Evolutionary conservation across 1,284 basidiomycete species (phyloP).

Genomic region (Heterobasidion parviporum): DNA sequence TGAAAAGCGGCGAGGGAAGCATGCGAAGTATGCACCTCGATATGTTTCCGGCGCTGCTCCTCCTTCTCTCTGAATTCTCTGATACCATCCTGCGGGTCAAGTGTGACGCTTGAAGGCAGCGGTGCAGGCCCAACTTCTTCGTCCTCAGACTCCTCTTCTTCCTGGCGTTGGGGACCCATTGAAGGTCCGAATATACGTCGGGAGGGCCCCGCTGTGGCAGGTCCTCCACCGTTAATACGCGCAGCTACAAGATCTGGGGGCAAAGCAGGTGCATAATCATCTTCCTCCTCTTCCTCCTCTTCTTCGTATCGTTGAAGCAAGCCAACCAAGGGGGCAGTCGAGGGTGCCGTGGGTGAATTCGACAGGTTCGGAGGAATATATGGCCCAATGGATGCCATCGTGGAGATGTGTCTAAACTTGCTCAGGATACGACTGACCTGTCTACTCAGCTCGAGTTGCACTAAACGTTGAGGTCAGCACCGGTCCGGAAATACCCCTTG

Average conservation of each 20-base stretch:
- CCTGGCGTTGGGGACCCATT: constrained; percentile 13
- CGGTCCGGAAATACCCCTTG: too few relatives aligned
- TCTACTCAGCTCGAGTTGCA: too few relatives aligned
- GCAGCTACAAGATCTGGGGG: constrained; percentile 50
- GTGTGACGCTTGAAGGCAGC: constrained; percentile 33
- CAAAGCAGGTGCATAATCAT: constrained; percentile 53
- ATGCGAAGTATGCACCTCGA: constrained; percentile 38
- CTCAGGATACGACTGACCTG: too few relatives aligned
- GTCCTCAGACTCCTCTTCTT: constrained; percentile 44
- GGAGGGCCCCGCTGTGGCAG: constrained; percentile 15
- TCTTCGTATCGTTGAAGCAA: constrained; percentile 7
- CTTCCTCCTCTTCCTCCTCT: constrained; percentile 36
- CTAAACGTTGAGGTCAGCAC: too few relatives aligned
- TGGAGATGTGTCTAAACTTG: too few relatives aligned
- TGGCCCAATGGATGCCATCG: constrained; percentile 16
- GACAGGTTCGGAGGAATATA: constrained; percentile 18
- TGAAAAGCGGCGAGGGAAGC: too few relatives aligned
- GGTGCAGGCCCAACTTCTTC: constrained; percentile 77
- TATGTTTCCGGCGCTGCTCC: constrained; percentile 57
- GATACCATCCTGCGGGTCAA: constrained; percentile 49
- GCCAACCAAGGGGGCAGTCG: background rate
- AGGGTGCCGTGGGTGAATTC: constrained; percentile 1
- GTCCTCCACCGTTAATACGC: constrained; percentile 11
- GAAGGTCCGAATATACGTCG: constrained; percentile 10
- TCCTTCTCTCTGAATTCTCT: constrained; percentile 77